Percentiles rank a stretch among this genome's conserved stretches.
phyloP scores from a whole-genome alignment of 1,284 basidiomycete genomes.

The Heterobasidion occidentale region DNA sequence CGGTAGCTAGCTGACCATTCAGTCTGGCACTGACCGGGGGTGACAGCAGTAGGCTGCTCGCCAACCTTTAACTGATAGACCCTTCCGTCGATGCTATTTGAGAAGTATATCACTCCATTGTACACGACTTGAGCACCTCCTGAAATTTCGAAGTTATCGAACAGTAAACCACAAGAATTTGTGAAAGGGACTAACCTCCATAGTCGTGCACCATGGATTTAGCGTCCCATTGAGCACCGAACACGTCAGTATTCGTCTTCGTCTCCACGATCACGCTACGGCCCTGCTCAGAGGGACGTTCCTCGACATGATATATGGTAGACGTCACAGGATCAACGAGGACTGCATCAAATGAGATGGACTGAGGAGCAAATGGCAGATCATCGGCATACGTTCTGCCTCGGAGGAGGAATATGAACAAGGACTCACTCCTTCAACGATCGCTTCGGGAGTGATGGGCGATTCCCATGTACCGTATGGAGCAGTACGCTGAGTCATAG shows the following conservation, averaged over 20 bases:
- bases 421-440: conserved; percentile 41
- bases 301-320: conserved; percentile 53
- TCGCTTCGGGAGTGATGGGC: conserved; percentile 23
- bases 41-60: conserved; percentile 41
- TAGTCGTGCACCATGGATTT: conserved; percentile 52
- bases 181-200: conserved; percentile 18
- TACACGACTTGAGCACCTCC: conserved; percentile 42
- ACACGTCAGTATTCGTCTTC: conserved; percentile 35
- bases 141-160: background rate
- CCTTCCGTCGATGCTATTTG: conserved; percentile 40
- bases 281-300: conserved; percentile 52
- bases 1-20: too few species aligned
- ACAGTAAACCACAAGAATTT: too few species aligned
- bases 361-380: conserved; percentile 20
- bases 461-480: conserved; percentile 31
- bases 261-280: conserved; percentile 50
- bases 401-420: background rate
- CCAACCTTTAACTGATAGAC: conserved; percentile 36
- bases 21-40: conserved; percentile 40
- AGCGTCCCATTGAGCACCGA: conserved; percentile 46
- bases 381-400: background rate
- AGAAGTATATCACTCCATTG: conserved; percentile 46
- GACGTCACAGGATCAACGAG: conserved; percentile 46
- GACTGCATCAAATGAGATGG: conserved; percentile 36
- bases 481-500: conserved; percentile 10